Evolutionary conservation across 805 yeast genomes (phyloP).

Genomic region (Kuraishia floccosa): DNA sequence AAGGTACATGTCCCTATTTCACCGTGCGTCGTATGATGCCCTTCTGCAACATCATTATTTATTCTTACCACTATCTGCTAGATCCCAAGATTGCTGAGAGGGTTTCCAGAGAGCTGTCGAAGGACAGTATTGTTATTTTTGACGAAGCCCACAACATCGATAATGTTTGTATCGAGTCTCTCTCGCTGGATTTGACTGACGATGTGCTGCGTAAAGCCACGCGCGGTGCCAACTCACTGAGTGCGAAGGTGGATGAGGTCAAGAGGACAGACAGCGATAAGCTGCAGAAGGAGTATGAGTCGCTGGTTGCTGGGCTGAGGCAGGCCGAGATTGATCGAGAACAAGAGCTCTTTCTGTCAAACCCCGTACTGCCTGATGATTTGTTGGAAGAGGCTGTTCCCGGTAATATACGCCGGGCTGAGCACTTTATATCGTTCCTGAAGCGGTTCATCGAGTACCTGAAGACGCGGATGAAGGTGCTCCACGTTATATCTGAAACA

Average conservation of each 20-base stretch:
- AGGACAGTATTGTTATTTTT: constrained; percentile 87
- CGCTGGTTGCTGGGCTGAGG: constrained; percentile 79
- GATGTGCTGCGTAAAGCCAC: constrained; percentile 81
- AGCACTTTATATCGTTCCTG: constrained; percentile 89
- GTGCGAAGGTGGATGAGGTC: constrained; percentile 76
- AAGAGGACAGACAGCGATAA: constrained; percentile 74
- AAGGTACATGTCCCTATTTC: constrained; percentile 90
- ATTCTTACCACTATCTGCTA: constrained; percentile 89
- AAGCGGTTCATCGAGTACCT: constrained; percentile 89
- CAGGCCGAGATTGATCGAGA: constrained; percentile 59
- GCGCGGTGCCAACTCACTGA: constrained; percentile 71
- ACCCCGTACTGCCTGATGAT: constrained; percentile 82
- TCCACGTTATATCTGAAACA: constrained; percentile 96
- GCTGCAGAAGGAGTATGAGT: constrained; percentile 83
- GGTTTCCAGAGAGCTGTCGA: constrained; percentile 84
- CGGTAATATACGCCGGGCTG: constrained; percentile 94
- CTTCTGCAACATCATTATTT: constrained; percentile 85
- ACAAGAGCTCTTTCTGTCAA: constrained; percentile 66
- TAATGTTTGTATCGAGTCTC: constrained; percentile 94
- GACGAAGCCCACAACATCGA: constrained; percentile 99
- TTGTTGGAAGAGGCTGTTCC: constrained; percentile 89
- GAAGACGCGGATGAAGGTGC: constrained; percentile 94
- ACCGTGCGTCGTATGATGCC: constrained; percentile 97
- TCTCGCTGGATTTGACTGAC: constrained; percentile 85
- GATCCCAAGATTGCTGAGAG: constrained; percentile 97